These are phyloP conservation scores for Tuber magnatum DNA, from an alignment of 495 filamentous ascomycete species.

Conservation along the genomic window DNA sequence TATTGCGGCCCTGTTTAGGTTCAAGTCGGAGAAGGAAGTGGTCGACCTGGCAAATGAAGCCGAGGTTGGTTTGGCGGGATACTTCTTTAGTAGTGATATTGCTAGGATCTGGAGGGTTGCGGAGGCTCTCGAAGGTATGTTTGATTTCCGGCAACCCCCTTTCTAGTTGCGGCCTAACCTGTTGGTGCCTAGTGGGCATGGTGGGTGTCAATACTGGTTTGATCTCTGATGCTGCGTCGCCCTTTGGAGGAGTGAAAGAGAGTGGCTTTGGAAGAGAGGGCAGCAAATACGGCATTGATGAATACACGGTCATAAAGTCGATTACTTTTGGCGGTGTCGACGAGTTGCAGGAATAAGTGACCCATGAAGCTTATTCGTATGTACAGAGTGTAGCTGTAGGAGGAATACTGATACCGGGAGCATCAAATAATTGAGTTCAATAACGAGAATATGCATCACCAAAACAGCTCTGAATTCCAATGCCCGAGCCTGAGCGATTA, in stretches of 20 bases:
- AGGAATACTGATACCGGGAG: slow-evolving; percentile 1
- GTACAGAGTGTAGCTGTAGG: background rate
- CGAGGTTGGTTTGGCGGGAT: slow-evolving; percentile 75
- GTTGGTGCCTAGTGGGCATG: slow-evolving; percentile 58
- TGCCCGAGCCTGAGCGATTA: background rate
- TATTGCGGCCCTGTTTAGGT: slow-evolving; percentile 73
- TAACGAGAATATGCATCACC: background rate
- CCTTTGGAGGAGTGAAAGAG: slow-evolving; percentile 91
- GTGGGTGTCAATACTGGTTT: slow-evolving; percentile 79
- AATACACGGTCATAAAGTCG: slow-evolving; percentile 82
- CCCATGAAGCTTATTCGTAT: background rate
- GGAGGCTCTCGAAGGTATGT: slow-evolving; percentile 61
- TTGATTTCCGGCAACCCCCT: background rate
- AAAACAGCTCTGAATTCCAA: background rate
- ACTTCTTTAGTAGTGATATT: slow-evolving; percentile 75
- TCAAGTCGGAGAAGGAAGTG: slow-evolving; percentile 76
- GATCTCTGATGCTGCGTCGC: slow-evolving; percentile 72
- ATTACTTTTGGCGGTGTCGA: slow-evolving; percentile 71
- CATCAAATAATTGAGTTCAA: slow-evolving; percentile 5
- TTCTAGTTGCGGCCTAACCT: background rate
- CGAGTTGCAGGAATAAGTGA: slow-evolving; percentile 25
- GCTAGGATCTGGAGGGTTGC: slow-evolving; percentile 67
- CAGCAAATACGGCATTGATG: slow-evolving; percentile 81
- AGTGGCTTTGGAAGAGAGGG: slow-evolving; percentile 91
- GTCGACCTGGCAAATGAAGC: slow-evolving; percentile 67